phyloP scores from a whole-genome alignment of 2,329 filamentous ascomycete species.

The Aspergillus alliaceus region DNA sequence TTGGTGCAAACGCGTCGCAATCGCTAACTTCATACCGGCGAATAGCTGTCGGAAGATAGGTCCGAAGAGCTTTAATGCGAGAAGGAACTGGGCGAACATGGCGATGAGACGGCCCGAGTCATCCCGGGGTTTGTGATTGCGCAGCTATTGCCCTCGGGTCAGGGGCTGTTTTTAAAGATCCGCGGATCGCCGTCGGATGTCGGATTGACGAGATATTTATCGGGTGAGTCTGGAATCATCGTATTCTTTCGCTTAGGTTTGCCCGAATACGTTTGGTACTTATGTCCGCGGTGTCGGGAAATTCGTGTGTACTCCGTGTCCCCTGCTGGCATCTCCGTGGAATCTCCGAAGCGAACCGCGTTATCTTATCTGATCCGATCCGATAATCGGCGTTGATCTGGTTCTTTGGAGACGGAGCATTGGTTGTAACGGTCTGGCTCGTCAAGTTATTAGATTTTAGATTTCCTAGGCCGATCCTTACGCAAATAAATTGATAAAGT shows the following conservation, averaged over 20 bases:
- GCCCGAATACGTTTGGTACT: not conserved
- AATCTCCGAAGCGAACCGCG: not conserved
- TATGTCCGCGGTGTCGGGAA: not conserved
- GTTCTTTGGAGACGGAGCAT: not conserved
- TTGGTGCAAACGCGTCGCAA: conserved; percentile 9
- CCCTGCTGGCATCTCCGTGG: not conserved
- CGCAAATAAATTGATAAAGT: no score
- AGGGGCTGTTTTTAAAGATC: not conserved
- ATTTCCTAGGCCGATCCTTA: no score
- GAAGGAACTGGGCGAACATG: not conserved
- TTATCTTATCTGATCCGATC: conserved; percentile 8
- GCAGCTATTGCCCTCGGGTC: no score
- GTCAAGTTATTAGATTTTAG: no score
- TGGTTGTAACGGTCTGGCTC: no score
- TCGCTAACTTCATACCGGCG: not conserved
- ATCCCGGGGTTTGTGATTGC: no score
- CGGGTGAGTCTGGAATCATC: not conserved
- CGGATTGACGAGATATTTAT: not conserved
- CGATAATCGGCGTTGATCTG: not conserved
- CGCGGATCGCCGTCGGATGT: not conserved
- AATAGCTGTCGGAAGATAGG: not conserved
- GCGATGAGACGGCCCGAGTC: not conserved
- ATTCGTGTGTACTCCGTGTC: not conserved
- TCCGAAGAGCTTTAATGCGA: not conserved
- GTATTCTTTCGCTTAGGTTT: not conserved